Conservation (phyloP, 495 filamentous ascomycete species). For the Penicillium simplicissimum region DNA sequence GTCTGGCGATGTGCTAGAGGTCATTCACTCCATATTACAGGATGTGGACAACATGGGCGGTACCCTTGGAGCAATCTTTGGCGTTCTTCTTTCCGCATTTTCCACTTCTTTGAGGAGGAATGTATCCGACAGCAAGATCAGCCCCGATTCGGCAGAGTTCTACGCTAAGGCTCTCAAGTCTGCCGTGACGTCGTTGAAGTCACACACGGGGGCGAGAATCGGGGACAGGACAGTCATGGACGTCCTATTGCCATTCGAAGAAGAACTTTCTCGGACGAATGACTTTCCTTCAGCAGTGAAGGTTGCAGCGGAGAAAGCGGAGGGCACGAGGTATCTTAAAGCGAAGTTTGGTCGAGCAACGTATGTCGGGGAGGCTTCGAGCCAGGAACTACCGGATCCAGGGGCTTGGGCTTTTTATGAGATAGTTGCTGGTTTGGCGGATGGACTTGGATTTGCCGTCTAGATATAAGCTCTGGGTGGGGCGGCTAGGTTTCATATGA, state of each 20-base stretch:
- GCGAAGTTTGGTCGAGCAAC: slow-evolving; percentile 18
- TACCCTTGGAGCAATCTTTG: slow-evolving; percentile 19
- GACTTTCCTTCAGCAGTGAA: slow-evolving; percentile 8
- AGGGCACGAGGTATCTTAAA: slow-evolving; percentile 14
- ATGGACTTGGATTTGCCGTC: slow-evolving; percentile 8
- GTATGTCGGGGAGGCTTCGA: slow-evolving; percentile 19
- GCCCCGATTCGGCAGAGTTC: slow-evolving; percentile 4
- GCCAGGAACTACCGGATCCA: slow-evolving; percentile 18
- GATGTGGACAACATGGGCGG: slow-evolving; percentile 14
- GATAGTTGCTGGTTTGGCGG: slow-evolving; percentile 13
- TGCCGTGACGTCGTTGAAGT: slow-evolving; percentile 13
- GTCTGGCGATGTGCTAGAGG: background rate
- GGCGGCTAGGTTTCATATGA: no score
- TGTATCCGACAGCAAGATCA: slow-evolving; percentile 3
- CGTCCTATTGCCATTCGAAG: slow-evolving; percentile 15
- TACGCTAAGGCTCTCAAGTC: slow-evolving; percentile 12
- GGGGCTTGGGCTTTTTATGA: slow-evolving; percentile 19
- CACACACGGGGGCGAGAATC: slow-evolving; percentile 14
- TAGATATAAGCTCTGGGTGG: no score
- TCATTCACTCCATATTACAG: slow-evolving; percentile 5
- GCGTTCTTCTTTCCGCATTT: slow-evolving; percentile 16
- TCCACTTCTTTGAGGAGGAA: slow-evolving; percentile 8
- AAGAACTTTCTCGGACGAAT: slow-evolving; percentile 10
- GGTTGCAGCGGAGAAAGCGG: slow-evolving; percentile 11
- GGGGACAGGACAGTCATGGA: slow-evolving; percentile 21